These are phyloP conservation scores for Termitomyces sp. DNA, from an alignment of 768 basidiomycete genomes.

Conservation along the genomic window DNA sequence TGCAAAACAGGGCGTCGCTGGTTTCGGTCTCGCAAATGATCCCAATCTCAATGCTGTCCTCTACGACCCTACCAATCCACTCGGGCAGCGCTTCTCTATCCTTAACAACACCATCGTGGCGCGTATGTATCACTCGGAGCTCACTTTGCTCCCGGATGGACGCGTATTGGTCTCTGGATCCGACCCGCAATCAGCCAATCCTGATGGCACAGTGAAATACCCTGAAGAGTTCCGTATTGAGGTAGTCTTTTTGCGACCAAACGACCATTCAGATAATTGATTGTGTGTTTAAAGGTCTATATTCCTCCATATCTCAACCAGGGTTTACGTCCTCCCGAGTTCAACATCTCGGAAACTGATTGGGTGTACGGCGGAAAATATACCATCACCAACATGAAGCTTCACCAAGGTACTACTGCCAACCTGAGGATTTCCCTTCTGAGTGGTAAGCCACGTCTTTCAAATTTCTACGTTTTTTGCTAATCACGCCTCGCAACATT, in stretches of 20 bases:
- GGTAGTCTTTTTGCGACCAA: slow-evolving; percentile 17
- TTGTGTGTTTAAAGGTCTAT: slow-evolving; percentile 46
- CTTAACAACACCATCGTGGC: slow-evolving; percentile 67
- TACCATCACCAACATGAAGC: slow-evolving; percentile 44
- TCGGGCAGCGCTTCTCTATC: slow-evolving; percentile 62
- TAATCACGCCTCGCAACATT: not conserved
- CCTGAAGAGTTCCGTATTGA: slow-evolving; percentile 76
- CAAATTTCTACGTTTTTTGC: slow-evolving; percentile 1
- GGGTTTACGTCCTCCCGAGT: slow-evolving; percentile 59
- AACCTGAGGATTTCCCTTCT: slow-evolving; percentile 59
- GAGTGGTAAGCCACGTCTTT: slow-evolving; percentile 42
- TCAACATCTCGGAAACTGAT: slow-evolving; percentile 55
- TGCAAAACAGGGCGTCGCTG: slow-evolving; percentile 64
- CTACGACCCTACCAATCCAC: slow-evolving; percentile 62
- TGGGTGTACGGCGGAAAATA: slow-evolving; percentile 59
- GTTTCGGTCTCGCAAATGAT: slow-evolving; percentile 65
- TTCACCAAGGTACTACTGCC: slow-evolving; percentile 38
- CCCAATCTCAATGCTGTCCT: slow-evolving; percentile 65
- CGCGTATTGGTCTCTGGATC: slow-evolving; percentile 76
- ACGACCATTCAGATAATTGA: not conserved
- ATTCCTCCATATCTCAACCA: slow-evolving; percentile 80
- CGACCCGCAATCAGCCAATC: slow-evolving; percentile 54
- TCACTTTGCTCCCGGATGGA: slow-evolving; percentile 70
- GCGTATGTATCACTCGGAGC: slow-evolving; percentile 76
- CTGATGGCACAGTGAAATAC: slow-evolving; percentile 41